Evolutionary conservation across 2,329 filamentous ascomycete genomes (phyloP).

Genomic region (Calonectria montana): DNA sequence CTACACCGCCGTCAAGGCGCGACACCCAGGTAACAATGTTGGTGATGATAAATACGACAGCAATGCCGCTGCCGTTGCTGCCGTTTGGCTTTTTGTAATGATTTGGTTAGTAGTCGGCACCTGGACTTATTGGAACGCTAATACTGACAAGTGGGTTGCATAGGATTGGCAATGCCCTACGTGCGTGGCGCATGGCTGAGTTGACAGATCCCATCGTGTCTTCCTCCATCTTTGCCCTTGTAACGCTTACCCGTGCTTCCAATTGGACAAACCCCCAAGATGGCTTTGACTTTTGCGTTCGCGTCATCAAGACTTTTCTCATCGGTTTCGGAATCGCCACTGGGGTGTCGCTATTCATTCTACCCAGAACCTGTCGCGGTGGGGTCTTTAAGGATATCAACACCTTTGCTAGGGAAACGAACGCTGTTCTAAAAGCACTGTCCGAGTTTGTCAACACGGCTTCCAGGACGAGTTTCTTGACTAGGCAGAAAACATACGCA

Average conservation of each 20-base stretch:
- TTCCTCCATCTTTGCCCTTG: slow-evolving; percentile 26
- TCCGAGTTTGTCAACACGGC: slow-evolving; percentile 9
- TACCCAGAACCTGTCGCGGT: slow-evolving; percentile 23
- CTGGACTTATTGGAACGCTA: background rate
- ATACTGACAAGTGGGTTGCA: background rate
- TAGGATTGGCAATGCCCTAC: slow-evolving; percentile 22
- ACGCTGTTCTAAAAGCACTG: slow-evolving; percentile 16
- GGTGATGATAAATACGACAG: slow-evolving; percentile 18
- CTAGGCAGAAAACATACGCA: slow-evolving; percentile 5
- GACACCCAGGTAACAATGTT: slow-evolving; percentile 5
- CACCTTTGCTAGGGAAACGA: slow-evolving; percentile 15
- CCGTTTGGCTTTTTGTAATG: slow-evolving; percentile 26
- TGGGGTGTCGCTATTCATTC: slow-evolving; percentile 21
- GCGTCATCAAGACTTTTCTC: slow-evolving; percentile 22
- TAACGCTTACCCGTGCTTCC: slow-evolving; percentile 20
- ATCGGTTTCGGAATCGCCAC: slow-evolving; percentile 22
- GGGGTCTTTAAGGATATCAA: slow-evolving; percentile 17
- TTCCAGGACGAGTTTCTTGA: slow-evolving; percentile 11
- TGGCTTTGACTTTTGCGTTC: slow-evolving; percentile 10
- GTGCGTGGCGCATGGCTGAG: slow-evolving; percentile 23
- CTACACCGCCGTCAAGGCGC: slow-evolving; percentile 20
- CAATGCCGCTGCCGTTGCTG: slow-evolving; percentile 18
- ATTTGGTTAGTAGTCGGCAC: slow-evolving; percentile 11
- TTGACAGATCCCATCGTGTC: slow-evolving; percentile 24
- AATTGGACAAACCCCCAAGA: slow-evolving; percentile 14